Conservation (phyloP, 768 basidiomycete genomes). For the Mycena indigotica region DNA sequence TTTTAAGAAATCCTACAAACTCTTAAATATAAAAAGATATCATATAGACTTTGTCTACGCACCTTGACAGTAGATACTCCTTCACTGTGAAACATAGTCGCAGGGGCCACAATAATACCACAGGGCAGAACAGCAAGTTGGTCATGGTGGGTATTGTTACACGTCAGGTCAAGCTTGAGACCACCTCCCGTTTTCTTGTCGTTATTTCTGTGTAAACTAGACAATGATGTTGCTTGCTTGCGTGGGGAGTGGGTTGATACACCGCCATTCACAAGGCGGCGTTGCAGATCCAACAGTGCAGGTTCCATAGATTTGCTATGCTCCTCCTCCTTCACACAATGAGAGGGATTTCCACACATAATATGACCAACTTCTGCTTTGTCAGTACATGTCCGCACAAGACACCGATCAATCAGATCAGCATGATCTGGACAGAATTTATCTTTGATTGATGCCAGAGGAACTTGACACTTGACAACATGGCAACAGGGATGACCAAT, state of each 20-base stretch:
- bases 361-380: constrained; percentile 6
- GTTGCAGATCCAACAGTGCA: background rate
- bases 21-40: background rate
- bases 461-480: too few relatives aligned
- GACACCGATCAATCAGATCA: constrained; percentile 16
- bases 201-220: background rate
- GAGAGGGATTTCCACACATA: constrained; percentile 19
- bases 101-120: too few relatives aligned
- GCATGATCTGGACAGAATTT: constrained; percentile 25
- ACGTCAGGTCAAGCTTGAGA: background rate
- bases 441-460: constrained; percentile 13
- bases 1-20: background rate
- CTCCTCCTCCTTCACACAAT: background rate
- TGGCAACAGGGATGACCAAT: too few relatives aligned
- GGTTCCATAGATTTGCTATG: background rate
- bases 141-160: background rate
- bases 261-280: background rate
- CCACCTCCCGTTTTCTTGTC: background rate
- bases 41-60: background rate
- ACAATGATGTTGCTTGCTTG: background rate
- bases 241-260: background rate
- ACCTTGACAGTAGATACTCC: background rate
- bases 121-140: background rate
- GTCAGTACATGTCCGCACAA: constrained; percentile 14
- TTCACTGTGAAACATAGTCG: background rate